phyloP scores from a whole-genome alignment of 176 grass and related monocot genomes.

The Musa acuminata region DNA sequence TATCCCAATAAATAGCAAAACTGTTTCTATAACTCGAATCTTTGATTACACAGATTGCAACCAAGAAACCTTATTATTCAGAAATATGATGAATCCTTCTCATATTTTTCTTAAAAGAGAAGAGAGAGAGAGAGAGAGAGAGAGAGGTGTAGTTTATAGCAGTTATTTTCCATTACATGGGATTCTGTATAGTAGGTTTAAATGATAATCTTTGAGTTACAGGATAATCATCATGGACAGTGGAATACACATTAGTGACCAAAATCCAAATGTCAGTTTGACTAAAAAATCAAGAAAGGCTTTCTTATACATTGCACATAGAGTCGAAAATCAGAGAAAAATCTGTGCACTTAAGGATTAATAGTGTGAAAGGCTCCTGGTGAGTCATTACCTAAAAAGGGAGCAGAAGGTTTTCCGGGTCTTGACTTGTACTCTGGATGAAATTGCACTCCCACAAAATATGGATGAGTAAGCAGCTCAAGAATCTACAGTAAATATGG shows the following conservation, averaged over 20 bases:
- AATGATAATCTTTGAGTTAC: too few relatives aligned
- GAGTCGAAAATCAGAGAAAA: neutral
- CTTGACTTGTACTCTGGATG: slow-evolving; percentile 49
- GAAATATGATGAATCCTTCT: neutral
- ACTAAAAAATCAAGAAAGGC: neutral
- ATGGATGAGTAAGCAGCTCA: slow-evolving; percentile 38
- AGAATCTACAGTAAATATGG: slow-evolving; percentile 28
- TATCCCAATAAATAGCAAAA: neutral
- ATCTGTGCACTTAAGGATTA: neutral
- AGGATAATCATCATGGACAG: neutral
- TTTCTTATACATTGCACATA: neutral
- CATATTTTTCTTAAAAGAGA: neutral
- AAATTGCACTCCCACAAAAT: slow-evolving; percentile 46
- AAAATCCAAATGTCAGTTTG: neutral
- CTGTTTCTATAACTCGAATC: neutral
- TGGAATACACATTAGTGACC: neutral
- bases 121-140: neutral
- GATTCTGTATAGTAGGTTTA: neutral
- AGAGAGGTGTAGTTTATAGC: neutral
- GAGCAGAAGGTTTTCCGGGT: slow-evolving; percentile 38
- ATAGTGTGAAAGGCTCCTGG: neutral
- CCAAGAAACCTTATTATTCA: too few relatives aligned
- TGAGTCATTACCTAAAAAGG: slow-evolving; percentile 29
- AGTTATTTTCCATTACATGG: neutral
- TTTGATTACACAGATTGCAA: too few relatives aligned